Percentiles rank a stretch among this genome's conserved stretches.
These are phyloP conservation scores for Anacardium occidentale DNA, from an alignment of 345 rosid genomes.

Conservation along the genomic window DNA sequence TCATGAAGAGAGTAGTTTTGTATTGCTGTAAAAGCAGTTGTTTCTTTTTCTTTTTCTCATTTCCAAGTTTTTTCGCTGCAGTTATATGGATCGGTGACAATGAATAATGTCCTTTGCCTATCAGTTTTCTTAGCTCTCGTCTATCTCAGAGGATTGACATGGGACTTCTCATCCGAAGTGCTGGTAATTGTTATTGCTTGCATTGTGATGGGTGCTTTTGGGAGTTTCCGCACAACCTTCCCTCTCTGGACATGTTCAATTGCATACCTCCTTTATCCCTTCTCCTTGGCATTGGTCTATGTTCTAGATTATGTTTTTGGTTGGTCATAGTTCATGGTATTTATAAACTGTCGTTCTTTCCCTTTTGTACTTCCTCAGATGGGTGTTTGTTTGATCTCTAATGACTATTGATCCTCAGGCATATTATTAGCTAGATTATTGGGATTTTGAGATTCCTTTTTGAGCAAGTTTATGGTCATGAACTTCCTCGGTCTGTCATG, in stretches of 20 bases:
- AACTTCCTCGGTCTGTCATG: not conserved
- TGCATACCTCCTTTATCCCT: slow-evolving; percentile 74
- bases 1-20: not conserved
- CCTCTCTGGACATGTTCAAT: slow-evolving; percentile 85
- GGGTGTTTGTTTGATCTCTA: not conserved
- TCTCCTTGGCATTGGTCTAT: slow-evolving; percentile 83
- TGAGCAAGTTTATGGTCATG: not conserved
- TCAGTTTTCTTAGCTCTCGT: slow-evolving; percentile 92
- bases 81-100: slow-evolving; percentile 90
- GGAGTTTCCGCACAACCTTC: slow-evolving; percentile 82
- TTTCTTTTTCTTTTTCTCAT: slow-evolving; percentile 1
- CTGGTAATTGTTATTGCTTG: slow-evolving; percentile 79
- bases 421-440: not conserved
- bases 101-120: slow-evolving; percentile 87
- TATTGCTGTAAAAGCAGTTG: not conserved
- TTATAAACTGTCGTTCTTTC: not conserved
- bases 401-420: not conserved
- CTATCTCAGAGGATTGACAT: slow-evolving; percentile 68
- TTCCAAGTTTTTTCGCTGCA: slow-evolving; percentile 34
- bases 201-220: slow-evolving; percentile 74
- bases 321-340: slow-evolving; percentile 63
- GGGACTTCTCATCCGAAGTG: slow-evolving; percentile 98
- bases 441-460: not conserved
- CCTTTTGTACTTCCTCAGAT: not conserved
- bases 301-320: slow-evolving; percentile 77